Evolutionary conservation across 2,329 filamentous ascomycete genomes (phyloP), one percentile per base, ranked within the genome.

Genomic region (Xylariaceae sp.): DNA sequence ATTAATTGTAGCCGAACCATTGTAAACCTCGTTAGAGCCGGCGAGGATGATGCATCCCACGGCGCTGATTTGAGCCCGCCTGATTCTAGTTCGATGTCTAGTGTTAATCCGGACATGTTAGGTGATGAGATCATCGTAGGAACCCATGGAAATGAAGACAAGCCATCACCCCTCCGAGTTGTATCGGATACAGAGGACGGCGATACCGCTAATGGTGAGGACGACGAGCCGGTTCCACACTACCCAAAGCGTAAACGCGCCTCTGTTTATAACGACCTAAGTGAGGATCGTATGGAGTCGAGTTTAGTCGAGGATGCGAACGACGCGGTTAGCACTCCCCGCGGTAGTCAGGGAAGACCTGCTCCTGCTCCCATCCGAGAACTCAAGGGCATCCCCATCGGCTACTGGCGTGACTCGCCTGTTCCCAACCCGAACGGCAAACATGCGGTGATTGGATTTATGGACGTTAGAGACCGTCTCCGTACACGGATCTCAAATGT

Each of bases 381-480:
- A 4, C 68, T 72, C 19, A 80, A 80, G 58, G 74, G 75, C 3
- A 73, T 81, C 5, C 65, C 77, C 5, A 71, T 86, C 7, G 83
- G 83, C 1, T 78, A 80, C 49, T 86, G 83, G 83, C 74, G 81
- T 47, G 80, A 84, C 46, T 85, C 82, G 0, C 70, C 70, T 3
- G 76, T 80, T 0, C 74, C 77, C 0, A 68, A 76, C 13, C 68
- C 72, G 7, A 68, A 69, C 2, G 73, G 75, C 13, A 84, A 81
- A 63, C 83, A 85, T 63, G 75, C 76, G 0, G 79, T 85, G 0
- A 77, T 82, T 46, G 83, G 81, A 5, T 85, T 85, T 55, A 84
- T 85, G 46, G 83, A 86, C 56, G 72, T 80, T 10, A 72, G 80
- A 16, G 81, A 85, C 50, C 75, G 82, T 1, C 74, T 86, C 1